Evolutionary conservation across 2,329 filamentous ascomycete species (phyloP).

Genomic region (Calycina herbarum): DNA sequence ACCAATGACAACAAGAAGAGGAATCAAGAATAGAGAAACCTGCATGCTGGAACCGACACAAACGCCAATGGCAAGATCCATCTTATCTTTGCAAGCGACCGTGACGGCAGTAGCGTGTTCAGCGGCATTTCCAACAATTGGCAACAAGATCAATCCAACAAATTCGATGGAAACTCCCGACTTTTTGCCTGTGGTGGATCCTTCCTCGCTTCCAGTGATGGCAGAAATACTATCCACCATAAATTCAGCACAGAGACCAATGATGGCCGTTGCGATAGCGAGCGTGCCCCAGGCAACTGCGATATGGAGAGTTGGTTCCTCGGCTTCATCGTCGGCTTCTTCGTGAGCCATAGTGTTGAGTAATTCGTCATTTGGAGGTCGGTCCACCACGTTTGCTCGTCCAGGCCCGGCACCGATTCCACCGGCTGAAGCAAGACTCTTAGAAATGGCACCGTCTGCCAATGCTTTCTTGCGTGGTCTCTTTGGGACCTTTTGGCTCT

Average conservation of each 20-base stretch:
- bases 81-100: slow-evolving; percentile 74
- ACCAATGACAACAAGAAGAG: slow-evolving; percentile 75
- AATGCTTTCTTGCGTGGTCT: slow-evolving; percentile 47
- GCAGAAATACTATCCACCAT: slow-evolving; percentile 74
- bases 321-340: slow-evolving; percentile 66
- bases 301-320: slow-evolving; percentile 73
- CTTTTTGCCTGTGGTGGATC: not conserved
- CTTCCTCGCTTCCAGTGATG: slow-evolving; percentile 61
- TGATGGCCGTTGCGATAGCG: slow-evolving; percentile 66
- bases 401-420: slow-evolving; percentile 36
- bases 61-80: slow-evolving; percentile 75
- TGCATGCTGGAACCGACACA: slow-evolving; percentile 83
- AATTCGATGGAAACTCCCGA: slow-evolving; percentile 72
- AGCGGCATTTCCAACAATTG: slow-evolving; percentile 79
- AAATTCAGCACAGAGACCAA: slow-evolving; percentile 75
- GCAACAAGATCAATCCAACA: slow-evolving; percentile 77
- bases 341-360: slow-evolving; percentile 43
- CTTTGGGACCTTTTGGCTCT: slow-evolving; percentile 74
- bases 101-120: slow-evolving; percentile 83
- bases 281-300: slow-evolving; percentile 72
- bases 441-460: slow-evolving; percentile 35
- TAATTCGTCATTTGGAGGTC: slow-evolving; percentile 38
- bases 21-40: slow-evolving; percentile 79
- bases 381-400: slow-evolving; percentile 25
- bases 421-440: slow-evolving; percentile 35